phyloP scores from a whole-genome alignment of 495 filamentous ascomycete species.

The Eremomyces bilateralis region DNA sequence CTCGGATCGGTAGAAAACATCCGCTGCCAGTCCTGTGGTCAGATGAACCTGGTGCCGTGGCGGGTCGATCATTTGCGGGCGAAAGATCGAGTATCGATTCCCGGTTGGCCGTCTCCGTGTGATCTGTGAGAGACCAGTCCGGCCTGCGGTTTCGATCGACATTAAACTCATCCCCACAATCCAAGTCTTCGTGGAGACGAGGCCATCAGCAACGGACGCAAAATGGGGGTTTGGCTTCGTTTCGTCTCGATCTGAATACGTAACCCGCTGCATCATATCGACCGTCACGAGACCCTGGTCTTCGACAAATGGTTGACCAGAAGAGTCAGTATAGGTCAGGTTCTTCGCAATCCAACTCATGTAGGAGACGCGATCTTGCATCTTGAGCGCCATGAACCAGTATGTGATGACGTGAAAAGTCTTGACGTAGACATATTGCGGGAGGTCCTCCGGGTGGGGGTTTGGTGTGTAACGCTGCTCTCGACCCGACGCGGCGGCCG shows the following conservation, averaged over 20 bases:
- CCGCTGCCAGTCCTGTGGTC: conserved; percentile 25
- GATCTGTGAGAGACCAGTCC: conserved; percentile 54
- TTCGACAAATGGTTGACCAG: conserved; percentile 46
- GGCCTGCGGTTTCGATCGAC: conserved; percentile 57
- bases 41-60: conserved; percentile 42
- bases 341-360: conserved; percentile 85
- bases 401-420: conserved; percentile 92
- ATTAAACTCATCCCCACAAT: conserved; percentile 71
- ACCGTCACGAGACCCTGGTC: conserved; percentile 86
- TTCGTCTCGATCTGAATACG: conserved; percentile 64
- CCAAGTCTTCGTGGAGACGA: conserved; percentile 57
- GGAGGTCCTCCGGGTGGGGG: conserved; percentile 41
- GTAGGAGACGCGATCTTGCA: conserved; percentile 60
- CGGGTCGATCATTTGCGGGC: conserved; percentile 44
- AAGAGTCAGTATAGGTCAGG: conserved; percentile 48
- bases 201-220: conserved; percentile 36
- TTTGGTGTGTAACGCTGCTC: conserved; percentile 4
- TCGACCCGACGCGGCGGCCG: conserved; percentile 5
- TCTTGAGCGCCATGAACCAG: conserved; percentile 79
- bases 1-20: conserved; percentile 20
- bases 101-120: conserved; percentile 69
- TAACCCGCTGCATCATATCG: conserved; percentile 85
- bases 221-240: conserved; percentile 44
- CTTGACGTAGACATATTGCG: conserved; percentile 77
- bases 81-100: conserved; percentile 54